Evolutionary conservation across 2,329 filamentous ascomycete species (phyloP), one percentile per base, ranked within the genome.

Genomic region (Neofusicoccum kwambonambiense): DNA sequence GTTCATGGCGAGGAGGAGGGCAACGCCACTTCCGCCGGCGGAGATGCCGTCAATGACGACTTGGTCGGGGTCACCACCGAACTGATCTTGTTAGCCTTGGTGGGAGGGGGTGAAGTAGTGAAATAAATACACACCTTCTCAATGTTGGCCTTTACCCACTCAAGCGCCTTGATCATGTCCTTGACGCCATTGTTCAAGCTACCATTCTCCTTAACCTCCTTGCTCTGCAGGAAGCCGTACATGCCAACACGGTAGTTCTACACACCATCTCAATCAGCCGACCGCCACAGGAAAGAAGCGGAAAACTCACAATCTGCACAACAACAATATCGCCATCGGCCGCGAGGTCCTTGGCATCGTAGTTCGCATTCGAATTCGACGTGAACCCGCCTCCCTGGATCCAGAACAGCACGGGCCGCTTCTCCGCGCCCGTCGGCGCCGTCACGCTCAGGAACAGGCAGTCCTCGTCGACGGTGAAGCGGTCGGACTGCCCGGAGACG

Each of bases 291-390:
- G 45, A 8, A n/a, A 31, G 5, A 9, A 7, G 27, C 3, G 11
- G 5, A 13, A 3, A 3, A 17, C 54, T 12, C 17, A 57, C 54
- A 17, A 87, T 84, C 7, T 75, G 75, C 4, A 89, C 86, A 3
- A 86, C 80, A 0, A 89, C 83, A 17, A 88, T 80, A 66, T 88
- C 86, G 22, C 85, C 85, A 56, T 85, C 80, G 2, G 84, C 86
- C 0, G 83, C 86, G 3, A 88, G 75, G 67, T 86, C 85, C 2
- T 83, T 83, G 19, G 84, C 83, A 66, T 88, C 86, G 1, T 70
- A 72, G n/a, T 71, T 54, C 4, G 69, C 41, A 44, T 74, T 72
- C 35, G 68, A 73, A 1, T 86, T 85, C 7, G 79, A 76, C 0
- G 80, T 82, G 66, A 87, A 87, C 5, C 83, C 86, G 27, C 86